Evolutionary conservation across 148 eudicot genomes (phyloP), one percentile per base, ranked within the genome.

Genomic region (Cornus controversa): DNA sequence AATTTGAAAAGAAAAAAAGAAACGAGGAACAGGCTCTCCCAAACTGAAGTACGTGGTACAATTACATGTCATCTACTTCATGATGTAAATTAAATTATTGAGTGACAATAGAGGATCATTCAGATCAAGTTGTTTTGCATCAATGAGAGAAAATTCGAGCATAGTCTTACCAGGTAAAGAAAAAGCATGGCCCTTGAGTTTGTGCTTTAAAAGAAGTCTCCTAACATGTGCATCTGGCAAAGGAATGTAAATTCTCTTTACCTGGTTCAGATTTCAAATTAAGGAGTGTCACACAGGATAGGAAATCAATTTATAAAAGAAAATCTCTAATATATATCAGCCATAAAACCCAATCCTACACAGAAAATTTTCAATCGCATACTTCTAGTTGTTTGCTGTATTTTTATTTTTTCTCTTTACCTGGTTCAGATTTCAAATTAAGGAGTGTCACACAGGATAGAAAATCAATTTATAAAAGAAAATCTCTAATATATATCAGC

Each of bases 191-290:
- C 97, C 98, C 85, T 89, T 92, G 77, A 96, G 87, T 84, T 88
- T 96, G 82, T 93, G 90, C 71, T 88, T 84, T 58, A 96, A 82
- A 80, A 93, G 88, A 72, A 84, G 83, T 85, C 87, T 89, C 82
- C 99, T 88, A 58, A 87, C 97, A 66, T 82, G 90, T 70, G 84
- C 83, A 87, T 91, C 98, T 20, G 99, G 99, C 79, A 96, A 83
- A 64, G 99, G 98, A 68, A 96, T 93, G 86, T 93, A 96, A 71
- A 96, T 96, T 87, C 92, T 90, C 86, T 96, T 93, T 71, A 96
- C 99, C 98, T 96, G 89, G 75, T 37, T 70, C 85, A 66, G 26
- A 74, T 71, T 79, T 34, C 76, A 73, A 77, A 62, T 70, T 25
- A 37, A 45, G 64, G 8, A 80, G 18, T 2, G 24, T 70, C 66